Percentiles rank a stretch among this genome's conserved stretches.
Conservation (phyloP, 495 filamentous ascomycete genomes). For the Aspergillus leporis region DNA sequence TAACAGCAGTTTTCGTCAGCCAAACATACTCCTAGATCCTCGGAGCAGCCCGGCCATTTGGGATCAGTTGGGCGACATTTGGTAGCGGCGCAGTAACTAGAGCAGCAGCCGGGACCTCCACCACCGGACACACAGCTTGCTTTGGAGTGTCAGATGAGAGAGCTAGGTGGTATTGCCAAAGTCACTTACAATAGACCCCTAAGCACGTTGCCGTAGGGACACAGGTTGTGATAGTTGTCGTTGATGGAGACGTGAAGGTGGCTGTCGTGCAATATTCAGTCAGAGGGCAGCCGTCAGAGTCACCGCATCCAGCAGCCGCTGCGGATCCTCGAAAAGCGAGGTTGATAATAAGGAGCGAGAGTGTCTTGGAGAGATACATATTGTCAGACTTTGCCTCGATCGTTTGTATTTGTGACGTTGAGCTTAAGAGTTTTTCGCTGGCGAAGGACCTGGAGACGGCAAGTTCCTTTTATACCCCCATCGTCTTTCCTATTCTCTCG, state of each 20-base stretch:
- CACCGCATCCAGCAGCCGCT: slow-evolving; percentile 19
- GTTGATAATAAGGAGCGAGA: slow-evolving; percentile 7
- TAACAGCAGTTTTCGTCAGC: slow-evolving; percentile 30
- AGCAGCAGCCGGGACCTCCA: slow-evolving; percentile 24
- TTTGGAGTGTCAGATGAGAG: not conserved
- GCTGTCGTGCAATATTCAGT: slow-evolving; percentile 36
- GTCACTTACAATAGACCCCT: slow-evolving; percentile 31
- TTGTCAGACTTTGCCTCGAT: not conserved
- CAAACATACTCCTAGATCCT: slow-evolving; percentile 26
- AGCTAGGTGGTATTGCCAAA: not conserved
- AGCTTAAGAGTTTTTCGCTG: not conserved
- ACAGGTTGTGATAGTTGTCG: slow-evolving; percentile 35
- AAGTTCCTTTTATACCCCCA: not conserved
- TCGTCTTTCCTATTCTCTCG: not conserved
- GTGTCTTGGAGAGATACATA: slow-evolving; percentile 19
- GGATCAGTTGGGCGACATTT: slow-evolving; percentile 31
- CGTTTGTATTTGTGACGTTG: not conserved
- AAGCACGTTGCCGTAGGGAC: slow-evolving; percentile 35
- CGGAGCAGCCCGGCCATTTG: slow-evolving; percentile 26
- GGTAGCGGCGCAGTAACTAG: slow-evolving; percentile 30
- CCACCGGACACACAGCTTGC: slow-evolving; percentile 22
- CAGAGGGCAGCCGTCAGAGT: slow-evolving; percentile 28
- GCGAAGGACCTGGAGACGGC: not conserved
- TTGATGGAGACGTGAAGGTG: slow-evolving; percentile 26
- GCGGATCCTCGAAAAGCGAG: slow-evolving; percentile 10